Percentiles rank a stretch among this genome's conserved stretches.
Evolutionary conservation across 208 protist species (phyloP).

Genomic region (Trypanosoma brucei): DNA sequence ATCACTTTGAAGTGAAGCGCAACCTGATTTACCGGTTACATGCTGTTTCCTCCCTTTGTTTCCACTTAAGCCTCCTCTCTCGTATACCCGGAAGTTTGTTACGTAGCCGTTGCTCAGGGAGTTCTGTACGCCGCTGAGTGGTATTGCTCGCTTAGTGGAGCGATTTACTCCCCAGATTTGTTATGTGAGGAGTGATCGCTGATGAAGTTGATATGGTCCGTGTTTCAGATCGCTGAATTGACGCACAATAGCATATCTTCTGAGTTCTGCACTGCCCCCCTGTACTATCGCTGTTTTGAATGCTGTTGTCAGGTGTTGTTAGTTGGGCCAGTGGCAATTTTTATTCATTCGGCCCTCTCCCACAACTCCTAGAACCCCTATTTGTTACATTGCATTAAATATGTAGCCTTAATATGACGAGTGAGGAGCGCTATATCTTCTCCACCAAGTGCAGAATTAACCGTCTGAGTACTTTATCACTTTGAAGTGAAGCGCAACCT

Average conservation of each 20-base stretch:
- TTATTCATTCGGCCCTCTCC: slow-evolving; percentile 21
- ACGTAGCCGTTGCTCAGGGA: slow-evolving; percentile 1
- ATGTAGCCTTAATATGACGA: slow-evolving; percentile 30
- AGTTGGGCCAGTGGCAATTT: slow-evolving; percentile 15
- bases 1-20: slow-evolving; percentile 7
- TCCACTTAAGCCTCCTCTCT: too few relatives aligned
- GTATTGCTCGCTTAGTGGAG: slow-evolving; percentile 11
- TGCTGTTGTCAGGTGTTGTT: slow-evolving; percentile 17
- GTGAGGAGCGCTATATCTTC: slow-evolving; percentile 35
- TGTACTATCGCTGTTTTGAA: background rate
- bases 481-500: slow-evolving; percentile 11
- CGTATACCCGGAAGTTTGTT: background rate
- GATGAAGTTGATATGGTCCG: slow-evolving; percentile 81
- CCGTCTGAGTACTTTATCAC: slow-evolving; percentile 13
- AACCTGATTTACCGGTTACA: slow-evolving; percentile 8
- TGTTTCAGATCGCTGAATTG: slow-evolving; percentile 64
- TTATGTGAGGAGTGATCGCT: slow-evolving; percentile 3
- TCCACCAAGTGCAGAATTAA: slow-evolving; percentile 31
- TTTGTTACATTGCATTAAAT: background rate
- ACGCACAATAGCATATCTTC: slow-evolving; percentile 69
- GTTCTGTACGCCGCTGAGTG: slow-evolving; percentile 14
- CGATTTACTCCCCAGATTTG: slow-evolving; percentile 15
- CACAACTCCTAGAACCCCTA: slow-evolving; percentile 23
- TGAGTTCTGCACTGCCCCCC: slow-evolving; percentile 3
- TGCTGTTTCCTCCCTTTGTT: background rate